phyloP scores from a whole-genome alignment of 2,329 filamentous ascomycete genomes.

The Ophiostoma angusticollis region DNA sequence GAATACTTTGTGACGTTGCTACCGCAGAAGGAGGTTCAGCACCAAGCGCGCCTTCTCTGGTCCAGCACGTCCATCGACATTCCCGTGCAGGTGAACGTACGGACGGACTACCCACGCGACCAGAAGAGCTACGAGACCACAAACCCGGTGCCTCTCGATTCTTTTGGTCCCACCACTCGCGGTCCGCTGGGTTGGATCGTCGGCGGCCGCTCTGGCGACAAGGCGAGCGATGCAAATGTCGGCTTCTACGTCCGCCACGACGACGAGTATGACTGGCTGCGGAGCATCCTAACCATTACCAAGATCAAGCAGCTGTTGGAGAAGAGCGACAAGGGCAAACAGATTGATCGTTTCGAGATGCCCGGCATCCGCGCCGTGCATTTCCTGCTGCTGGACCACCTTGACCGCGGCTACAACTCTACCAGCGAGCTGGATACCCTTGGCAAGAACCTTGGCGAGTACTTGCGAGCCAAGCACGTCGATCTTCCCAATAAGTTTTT shows the following conservation, averaged over 20 bases:
- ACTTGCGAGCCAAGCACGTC: slow-evolving; percentile 30
- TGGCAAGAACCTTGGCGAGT: slow-evolving; percentile 34
- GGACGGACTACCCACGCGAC: too few relatives aligned
- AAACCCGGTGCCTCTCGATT: background rate
- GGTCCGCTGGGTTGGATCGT: slow-evolving; percentile 7
- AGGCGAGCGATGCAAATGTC: slow-evolving; percentile 23
- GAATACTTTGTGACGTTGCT: slow-evolving; percentile 17
- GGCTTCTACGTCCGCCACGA: slow-evolving; percentile 25
- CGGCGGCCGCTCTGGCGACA: slow-evolving; percentile 20
- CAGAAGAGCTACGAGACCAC: slow-evolving; percentile 11
- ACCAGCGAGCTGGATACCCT: slow-evolving; percentile 31
- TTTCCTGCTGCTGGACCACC: slow-evolving; percentile 29
- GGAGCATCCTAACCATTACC: slow-evolving; percentile 21
- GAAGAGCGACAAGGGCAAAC: slow-evolving; percentile 25
- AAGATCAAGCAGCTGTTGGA: slow-evolving; percentile 27
- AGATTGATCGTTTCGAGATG: slow-evolving; percentile 34
- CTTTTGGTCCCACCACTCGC: slow-evolving; percentile 4
- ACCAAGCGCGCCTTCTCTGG: slow-evolving; percentile 16
- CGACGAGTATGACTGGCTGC: slow-evolving; percentile 28
- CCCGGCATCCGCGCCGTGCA: slow-evolving; percentile 19
- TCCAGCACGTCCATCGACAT: slow-evolving; percentile 14
- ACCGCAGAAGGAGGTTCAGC: slow-evolving; percentile 16
- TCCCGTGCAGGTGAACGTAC: slow-evolving; percentile 13
- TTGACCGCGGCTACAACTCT: slow-evolving; percentile 30
- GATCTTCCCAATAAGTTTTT: slow-evolving; percentile 31